Evolutionary conservation across 495 filamentous ascomycete species (phyloP), one percentile per base, ranked within the genome.

Genomic region (Xylaria palmicola): DNA sequence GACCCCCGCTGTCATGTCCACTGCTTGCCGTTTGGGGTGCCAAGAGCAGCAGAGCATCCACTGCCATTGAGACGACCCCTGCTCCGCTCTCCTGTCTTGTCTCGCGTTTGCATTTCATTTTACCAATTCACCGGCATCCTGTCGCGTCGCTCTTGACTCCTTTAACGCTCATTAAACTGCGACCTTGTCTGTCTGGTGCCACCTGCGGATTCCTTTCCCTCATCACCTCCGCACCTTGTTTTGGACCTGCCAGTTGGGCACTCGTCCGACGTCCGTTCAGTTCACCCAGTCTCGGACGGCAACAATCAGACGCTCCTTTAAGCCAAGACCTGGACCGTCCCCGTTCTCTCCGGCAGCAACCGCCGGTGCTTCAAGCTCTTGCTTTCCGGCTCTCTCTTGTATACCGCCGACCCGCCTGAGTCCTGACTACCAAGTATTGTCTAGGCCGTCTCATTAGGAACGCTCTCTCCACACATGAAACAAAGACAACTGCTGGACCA

Each of bases 151-250:
- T 44, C 27, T 26, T 48, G 49, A 52, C 45, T 44, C 37, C 36
- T 22, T 60, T n/a, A 34, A 32, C 44, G 17, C 30, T 49, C 56
- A 47, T 59, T 49, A 59, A 59, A 59, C 43, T 49, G 56, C 44
- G 27, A 50, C 34, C 36, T 52, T 13, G 45, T 26, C 19, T 53
- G 49, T 52, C 20, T 17, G 26, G 5, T 41, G 34, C 41, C 6
- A 4, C 4, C 39, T 41, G 22, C 32, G 24, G 32, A 34, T 52
- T 29, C 22, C 57, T 44, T 26, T 52, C 47, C 26, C 52, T 60
- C 44, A 52, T 52, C 20, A 37, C 27, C 36, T 43, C 44, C 40
- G 19, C 44, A 48, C 26, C 57, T 34, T 22, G 17, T 52, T 45
- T 52, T 8, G 6, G 43, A 34, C 52, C 44, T 60, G 37, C 36